Evolutionary conservation across 2,329 filamentous ascomycete genomes (phyloP).

Genomic region (Akanthomyces uredinophilus): DNA sequence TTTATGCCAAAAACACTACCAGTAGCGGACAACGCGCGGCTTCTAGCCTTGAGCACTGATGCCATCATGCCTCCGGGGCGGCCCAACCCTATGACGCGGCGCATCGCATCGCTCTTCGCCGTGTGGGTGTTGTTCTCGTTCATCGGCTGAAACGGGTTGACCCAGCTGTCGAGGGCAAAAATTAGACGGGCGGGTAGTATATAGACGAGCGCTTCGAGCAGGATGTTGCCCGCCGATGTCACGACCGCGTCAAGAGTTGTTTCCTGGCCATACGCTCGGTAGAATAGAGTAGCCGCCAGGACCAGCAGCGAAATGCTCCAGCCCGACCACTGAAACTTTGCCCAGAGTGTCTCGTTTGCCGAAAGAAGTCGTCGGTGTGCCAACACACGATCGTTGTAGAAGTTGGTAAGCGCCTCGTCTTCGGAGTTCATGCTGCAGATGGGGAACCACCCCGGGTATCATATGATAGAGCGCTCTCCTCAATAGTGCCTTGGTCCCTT

Average conservation of each 20-base stretch:
- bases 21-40: slow-evolving; percentile 51
- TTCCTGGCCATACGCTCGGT: slow-evolving; percentile 31
- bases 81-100: slow-evolving; percentile 57
- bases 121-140: slow-evolving; percentile 40
- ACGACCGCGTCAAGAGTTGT: slow-evolving; percentile 25
- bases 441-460: slow-evolving; percentile 11
- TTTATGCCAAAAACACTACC: slow-evolving; percentile 37
- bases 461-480: neutral
- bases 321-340: slow-evolving; percentile 31
- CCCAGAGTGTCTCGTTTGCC: slow-evolving; percentile 24
- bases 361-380: slow-evolving; percentile 28
- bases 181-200: slow-evolving; percentile 52
- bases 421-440: slow-evolving; percentile 31
- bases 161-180: slow-evolving; percentile 51
- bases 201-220: slow-evolving; percentile 58
- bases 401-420: slow-evolving; percentile 28
- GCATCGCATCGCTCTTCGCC: slow-evolving; percentile 61
- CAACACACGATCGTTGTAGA: slow-evolving; percentile 32
- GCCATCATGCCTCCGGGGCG: slow-evolving; percentile 47
- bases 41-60: slow-evolving; percentile 53
- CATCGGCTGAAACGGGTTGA: slow-evolving; percentile 40
- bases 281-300: slow-evolving; percentile 28
- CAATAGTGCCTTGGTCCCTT: slow-evolving; percentile 5
- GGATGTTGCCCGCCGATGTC: slow-evolving; percentile 33
- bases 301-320: slow-evolving; percentile 31